Evolutionary conservation across 345 rosid species (phyloP).

Genomic region (Eucalyptus curtisii): DNA sequence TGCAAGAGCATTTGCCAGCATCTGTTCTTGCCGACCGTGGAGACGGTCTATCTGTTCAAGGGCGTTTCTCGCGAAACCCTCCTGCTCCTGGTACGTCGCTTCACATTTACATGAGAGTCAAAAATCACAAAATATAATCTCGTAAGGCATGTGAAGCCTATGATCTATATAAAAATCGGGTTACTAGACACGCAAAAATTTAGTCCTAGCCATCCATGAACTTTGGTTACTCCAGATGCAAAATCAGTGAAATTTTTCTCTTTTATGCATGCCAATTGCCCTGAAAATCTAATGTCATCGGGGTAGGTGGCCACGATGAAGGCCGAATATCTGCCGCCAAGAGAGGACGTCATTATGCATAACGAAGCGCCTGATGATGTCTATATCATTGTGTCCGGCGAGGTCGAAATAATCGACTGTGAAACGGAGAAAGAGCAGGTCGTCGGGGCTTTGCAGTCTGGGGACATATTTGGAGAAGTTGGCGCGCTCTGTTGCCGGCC

Average conservation of each 20-base stretch:
- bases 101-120: background rate
- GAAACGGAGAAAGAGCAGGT: conserved; percentile 44
- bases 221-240: background rate
- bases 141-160: background rate
- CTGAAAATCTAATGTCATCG: background rate
- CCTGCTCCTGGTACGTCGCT: conserved; percentile 39
- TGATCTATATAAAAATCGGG: too few relatives aligned
- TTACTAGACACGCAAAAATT: background rate
- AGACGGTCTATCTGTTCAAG: conserved; percentile 67
- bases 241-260: background rate
- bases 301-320: conserved; percentile 67
- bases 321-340: conserved; percentile 90
- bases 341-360: conserved; percentile 81
- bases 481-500: conserved; percentile 72
- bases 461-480: conserved; percentile 84
- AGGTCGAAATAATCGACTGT: conserved; percentile 54
- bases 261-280: background rate
- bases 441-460: conserved; percentile 44
- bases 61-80: conserved; percentile 53
- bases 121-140: background rate
- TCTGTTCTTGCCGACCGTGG: conserved; percentile 62
- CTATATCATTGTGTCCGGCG: conserved; percentile 76
- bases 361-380: conserved; percentile 84
- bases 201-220: background rate
- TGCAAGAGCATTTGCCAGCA: conserved; percentile 81